A percentile compares a stretch with the other conserved stretches of the same genome.
Evolutionary conservation across 768 basidiomycete species (phyloP).

Genomic region (Suillus clintonianus): DNA sequence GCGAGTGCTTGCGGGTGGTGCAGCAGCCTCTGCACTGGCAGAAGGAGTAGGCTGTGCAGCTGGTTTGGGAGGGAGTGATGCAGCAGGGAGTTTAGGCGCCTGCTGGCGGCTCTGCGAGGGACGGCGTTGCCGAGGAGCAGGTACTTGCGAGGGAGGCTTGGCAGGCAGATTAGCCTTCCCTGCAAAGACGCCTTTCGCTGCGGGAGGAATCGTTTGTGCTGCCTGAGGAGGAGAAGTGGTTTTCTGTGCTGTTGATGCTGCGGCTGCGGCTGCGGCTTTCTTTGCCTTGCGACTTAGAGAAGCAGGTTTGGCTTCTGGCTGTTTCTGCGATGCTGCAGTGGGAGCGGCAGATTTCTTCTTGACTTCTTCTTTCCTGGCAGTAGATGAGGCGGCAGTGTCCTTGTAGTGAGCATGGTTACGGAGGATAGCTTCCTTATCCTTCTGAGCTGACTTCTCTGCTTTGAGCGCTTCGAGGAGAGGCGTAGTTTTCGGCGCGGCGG

Average conservation of each 20-base stretch:
- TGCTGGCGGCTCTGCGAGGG: conserved; percentile 18
- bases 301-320: conserved; percentile 27
- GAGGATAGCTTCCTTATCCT: conserved; percentile 71
- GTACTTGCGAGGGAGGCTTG: conserved; percentile 11
- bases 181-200: conserved; percentile 7
- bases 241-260: conserved; percentile 12
- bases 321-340: conserved; percentile 30
- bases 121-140: conserved; percentile 17
- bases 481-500: conserved; percentile 73
- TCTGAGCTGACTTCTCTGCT: conserved; percentile 65
- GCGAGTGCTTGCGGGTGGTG: conserved; percentile 33
- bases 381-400: conserved; percentile 37
- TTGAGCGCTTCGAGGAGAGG: conserved; percentile 93
- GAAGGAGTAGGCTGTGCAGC: not conserved
- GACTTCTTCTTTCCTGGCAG: conserved; percentile 40
- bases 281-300: conserved; percentile 37
- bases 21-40: not conserved
- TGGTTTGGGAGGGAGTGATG: conserved; percentile 3
- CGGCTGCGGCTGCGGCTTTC: conserved; percentile 31
- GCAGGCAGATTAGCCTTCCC: conserved; percentile 10
- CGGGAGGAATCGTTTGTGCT: not conserved
- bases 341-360: conserved; percentile 35
- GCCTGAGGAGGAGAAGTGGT: conserved; percentile 20
- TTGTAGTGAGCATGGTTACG: conserved; percentile 77
- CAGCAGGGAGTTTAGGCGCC: conserved; percentile 9